Evolutionary conservation across 2,329 filamentous ascomycete genomes (phyloP), one percentile per base, ranked within the genome.

Genomic region (Sarocladium oryzae): DNA sequence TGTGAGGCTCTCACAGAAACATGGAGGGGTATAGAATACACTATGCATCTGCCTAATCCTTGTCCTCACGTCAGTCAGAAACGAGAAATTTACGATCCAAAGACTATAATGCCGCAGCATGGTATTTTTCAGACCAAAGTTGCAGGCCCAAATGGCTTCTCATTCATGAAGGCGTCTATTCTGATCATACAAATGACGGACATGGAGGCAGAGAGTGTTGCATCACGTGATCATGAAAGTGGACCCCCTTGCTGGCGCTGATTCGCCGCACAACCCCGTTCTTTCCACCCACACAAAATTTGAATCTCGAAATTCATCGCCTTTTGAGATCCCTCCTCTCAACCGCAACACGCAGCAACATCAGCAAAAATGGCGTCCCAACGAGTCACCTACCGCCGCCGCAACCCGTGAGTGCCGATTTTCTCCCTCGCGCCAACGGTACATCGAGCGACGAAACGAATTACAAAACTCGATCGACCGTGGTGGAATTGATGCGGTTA

Each of bases 381-480:
- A 67, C 70, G 79, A 71, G 77, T 82, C 63, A 81, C 77, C 67
- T 83, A 87, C 80, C 84, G 86, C 76, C 84, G 86, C 72, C 84
- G 85, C 72, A 89, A 89, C 78, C 81, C 82, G 86, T 89, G 82
- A 77, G 85, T 84, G 26, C 53, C 45, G 32, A 51, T 18, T 48
- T 26, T 52, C 38, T 36, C 30, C 51, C 51, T 51, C 51, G 58
- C 55, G 55, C 23, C 35, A 41, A 41, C 23, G 37, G 24, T 35
- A n/a, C n/a, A 45, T 46, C 43, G 51, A 54, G 32, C 51, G 21
- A 18, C 46, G 16, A 49, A 49, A 49, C 41, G 35, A 49, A 38
- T 54, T 54, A 51, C 36, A 38, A 13, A 32, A 51, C 35, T 28
- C 51, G 54, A 52, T 52, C 51, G 50, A 57, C 50, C 43, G 40